Base-by-base conservation (phyloP, 176 grass and related monocot species). In the Calamus simplicifolius region DNA sequence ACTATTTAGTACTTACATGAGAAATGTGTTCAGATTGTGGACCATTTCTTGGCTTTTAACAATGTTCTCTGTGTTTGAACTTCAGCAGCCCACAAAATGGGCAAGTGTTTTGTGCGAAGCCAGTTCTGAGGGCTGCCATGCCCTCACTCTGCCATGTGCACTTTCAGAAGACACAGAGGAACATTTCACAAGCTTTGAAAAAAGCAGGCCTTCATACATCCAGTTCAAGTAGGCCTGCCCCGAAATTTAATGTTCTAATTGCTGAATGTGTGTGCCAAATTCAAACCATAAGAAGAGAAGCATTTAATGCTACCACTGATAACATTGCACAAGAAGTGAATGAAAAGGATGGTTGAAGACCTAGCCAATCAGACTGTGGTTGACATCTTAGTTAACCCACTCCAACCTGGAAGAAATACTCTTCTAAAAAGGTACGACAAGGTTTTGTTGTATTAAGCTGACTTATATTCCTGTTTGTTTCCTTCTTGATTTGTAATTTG, bases 171-270 rank as follows among this genome's bases (percentile, higher is more conserved):
- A 62, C 69, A 16, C 76, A 79, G 27, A 72, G 57, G 64, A 70
- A 31, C 55, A 66, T 79, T 48, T 61, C 60, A 54, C 76, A 79
- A 72, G 76, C 76, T 71, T 63, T 72, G 23, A 79, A 71, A 66
- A 79, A 60, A 60, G 54, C 55, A 51, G 76, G 76, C 54, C 15
- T 70, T 26, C 63, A 58, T 4, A 50, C 58, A n/a, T 52, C 68
- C 57, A 67, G 52, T 66, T 79, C 68, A 66, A 65, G 25, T 28
- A 72, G 61, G 54, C 29, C 61, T 64, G 8, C 70, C 27, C 68
- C 68, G 14, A 72, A 67, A 66, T 59, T 79, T 21, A 66, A 53
- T 18, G 13, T 59, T 48, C n/a, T 79, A 66, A 79, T 72, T 25
- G 62, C 52, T 71, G 52, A 72, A 58, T 69, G 52, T 4, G 52